Percentiles rank a stretch among this genome's conserved stretches.
Conservation (phyloP, 169 alveolate species). For the Plasmodium billcollinsi region DNA sequence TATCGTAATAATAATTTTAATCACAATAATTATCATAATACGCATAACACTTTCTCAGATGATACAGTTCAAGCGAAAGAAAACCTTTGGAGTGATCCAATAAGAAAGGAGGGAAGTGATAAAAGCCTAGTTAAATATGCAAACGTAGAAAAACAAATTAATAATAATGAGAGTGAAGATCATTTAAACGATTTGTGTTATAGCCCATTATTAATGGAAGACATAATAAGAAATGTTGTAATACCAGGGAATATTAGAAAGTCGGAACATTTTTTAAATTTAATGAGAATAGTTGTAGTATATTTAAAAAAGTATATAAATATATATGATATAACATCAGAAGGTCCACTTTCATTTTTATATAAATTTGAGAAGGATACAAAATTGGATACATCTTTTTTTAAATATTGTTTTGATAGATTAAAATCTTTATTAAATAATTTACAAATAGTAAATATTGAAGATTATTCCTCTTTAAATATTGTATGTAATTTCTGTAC, state of each 20-base stretch:
- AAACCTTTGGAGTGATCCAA: no score
- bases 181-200: constrained; percentile 82
- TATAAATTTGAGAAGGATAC: constrained; percentile 86
- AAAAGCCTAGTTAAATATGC: background rate
- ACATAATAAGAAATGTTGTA: constrained; percentile 80
- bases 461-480: constrained; percentile 87
- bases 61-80: background rate
- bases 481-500: constrained; percentile 95
- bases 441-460: constrained; percentile 87
- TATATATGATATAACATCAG: constrained; percentile 90
- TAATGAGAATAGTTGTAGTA: constrained; percentile 92
- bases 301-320: constrained; percentile 91
- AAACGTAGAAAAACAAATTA: background rate
- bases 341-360: constrained; percentile 95
- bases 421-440: constrained; percentile 86
- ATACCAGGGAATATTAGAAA: constrained; percentile 95
- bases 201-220: constrained; percentile 90
- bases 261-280: constrained; percentile 94
- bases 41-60: no score
- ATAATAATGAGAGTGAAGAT: constrained; percentile 59
- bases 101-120: no score
- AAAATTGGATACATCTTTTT: constrained; percentile 86
- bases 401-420: constrained; percentile 86
- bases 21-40: no score
- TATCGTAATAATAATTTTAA: no score